Base-by-base conservation (phyloP, 352 stramenopile genomes). In the Pythium dissimile region DNA sequence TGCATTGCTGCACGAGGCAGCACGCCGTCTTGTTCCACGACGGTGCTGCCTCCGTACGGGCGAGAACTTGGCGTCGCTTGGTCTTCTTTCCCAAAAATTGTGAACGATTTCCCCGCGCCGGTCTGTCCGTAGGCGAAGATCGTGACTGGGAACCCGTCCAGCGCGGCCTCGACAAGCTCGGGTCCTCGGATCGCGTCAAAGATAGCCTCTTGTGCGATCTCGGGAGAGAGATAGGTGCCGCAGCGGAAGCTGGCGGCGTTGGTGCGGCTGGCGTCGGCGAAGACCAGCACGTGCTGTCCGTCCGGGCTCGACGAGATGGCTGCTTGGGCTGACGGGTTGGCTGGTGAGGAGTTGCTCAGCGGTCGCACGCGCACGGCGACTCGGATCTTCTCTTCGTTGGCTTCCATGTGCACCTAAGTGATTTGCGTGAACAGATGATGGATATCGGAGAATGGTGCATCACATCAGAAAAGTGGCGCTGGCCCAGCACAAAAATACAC, bases 111-210 rank as follows among this genome's bases (percentile, higher is more conserved):
- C 43, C 81, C 81, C 0, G 81, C 77, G 9, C 81, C 81, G 0
- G 78, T 88, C 58, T 91, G 78, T 5, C 81, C 81, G 32, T 91
- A 91, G 20, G 81, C 78, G 47, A 91, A 89, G 27, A 91, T 77
- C 23, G 81, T 91, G 15, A 88, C 77, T 0, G 81, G 74, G 44
- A 82, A 91, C 21, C 78, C 81, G 4, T 87, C 71, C 4, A 91
- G 54, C 2, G 79, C 81, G 5, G 73, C 54, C 20, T 75, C 59
- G 6, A 89, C 66, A 9, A 91, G 61, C 6, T 84, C 62, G n/a
- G 61, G 66, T 9, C 57, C 63, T 5, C 64, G 43, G 28, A 86
- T 71, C 35, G 69, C 63, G 1, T 77, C 67, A 48, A 88, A 91
- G n/a, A 88, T 66, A 7, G 82, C 67, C 11, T 77, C 46, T 44